Conservation (phyloP, 2,329 filamentous ascomycete genomes). For the Helotiales sp. region DNA sequence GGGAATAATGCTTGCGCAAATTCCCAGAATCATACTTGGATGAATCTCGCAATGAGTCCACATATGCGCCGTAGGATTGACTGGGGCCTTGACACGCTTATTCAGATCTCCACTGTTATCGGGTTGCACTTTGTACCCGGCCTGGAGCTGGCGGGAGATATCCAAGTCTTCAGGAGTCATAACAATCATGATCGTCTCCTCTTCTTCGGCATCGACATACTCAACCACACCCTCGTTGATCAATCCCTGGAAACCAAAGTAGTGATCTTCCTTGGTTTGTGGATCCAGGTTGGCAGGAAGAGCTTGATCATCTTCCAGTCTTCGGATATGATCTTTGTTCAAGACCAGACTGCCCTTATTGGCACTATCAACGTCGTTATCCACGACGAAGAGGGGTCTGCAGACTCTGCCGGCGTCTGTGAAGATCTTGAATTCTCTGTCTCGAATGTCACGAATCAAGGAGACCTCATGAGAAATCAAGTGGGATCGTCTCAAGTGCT, state of each 20-base stretch:
- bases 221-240: conserved; percentile 87
- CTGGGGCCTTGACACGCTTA: conserved; percentile 83
- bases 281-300: conserved; percentile 63
- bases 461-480: conserved; percentile 92
- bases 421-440: conserved; percentile 98
- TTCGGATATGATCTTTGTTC: conserved; percentile 80
- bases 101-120: conserved; percentile 76
- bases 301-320: conserved; percentile 75
- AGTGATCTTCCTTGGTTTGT: conserved; percentile 60
- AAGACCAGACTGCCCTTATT: conserved; percentile 81
- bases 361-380: conserved; percentile 77
- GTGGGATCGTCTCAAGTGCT: conserved; percentile 77
- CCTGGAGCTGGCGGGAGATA: conserved; percentile 71
- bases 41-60: conserved; percentile 99
- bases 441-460: conserved; percentile 92
- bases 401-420: conserved; percentile 96
- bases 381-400: conserved; percentile 90
- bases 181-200: conserved; percentile 98
- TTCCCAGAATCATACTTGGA: conserved; percentile 97
- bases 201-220: conserved; percentile 96
- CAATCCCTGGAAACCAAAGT: conserved; percentile 88
- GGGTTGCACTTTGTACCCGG: conserved; percentile 62
- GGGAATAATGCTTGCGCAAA: conserved; percentile 98
- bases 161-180: conserved; percentile 98
- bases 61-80: conserved; percentile 85